Conservation (phyloP, 1,284 basidiomycete genomes). For the Macrocystidia cucumis region DNA sequence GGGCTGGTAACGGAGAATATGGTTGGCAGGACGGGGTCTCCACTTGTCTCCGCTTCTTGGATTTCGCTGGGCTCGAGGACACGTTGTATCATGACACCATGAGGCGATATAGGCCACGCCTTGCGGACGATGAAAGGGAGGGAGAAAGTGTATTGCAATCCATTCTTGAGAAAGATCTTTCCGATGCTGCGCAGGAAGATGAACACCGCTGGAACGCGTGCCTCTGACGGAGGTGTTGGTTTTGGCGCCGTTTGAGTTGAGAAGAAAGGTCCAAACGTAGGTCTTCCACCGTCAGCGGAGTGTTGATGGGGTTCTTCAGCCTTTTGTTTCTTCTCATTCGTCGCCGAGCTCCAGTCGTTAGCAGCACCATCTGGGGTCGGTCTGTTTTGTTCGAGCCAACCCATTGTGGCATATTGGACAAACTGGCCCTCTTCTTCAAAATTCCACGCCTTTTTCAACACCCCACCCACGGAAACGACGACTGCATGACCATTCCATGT, state of each 20-base stretch:
- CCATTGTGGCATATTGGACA: constrained; percentile 73
- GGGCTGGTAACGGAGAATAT: constrained; percentile 74
- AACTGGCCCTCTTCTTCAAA: constrained; percentile 65
- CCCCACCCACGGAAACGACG: constrained; percentile 61
- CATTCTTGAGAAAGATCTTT: constrained; percentile 68
- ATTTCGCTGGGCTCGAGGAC: constrained; percentile 59
- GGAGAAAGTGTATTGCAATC: constrained; percentile 71
- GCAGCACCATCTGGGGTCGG: constrained; percentile 26
- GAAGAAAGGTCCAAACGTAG: constrained; percentile 62
- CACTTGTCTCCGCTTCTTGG: constrained; percentile 54
- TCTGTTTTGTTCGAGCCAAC: constrained; percentile 52
- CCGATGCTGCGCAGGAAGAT: constrained; percentile 74
- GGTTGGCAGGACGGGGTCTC: constrained; percentile 61
- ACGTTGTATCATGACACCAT: constrained; percentile 76
- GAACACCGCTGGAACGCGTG: constrained; percentile 55
- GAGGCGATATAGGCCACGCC: constrained; percentile 73
- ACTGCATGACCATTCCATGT: constrained; percentile 68
- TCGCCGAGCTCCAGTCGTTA: constrained; percentile 27
- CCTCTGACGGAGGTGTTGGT: too few relatives aligned
- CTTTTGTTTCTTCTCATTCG: neutral
- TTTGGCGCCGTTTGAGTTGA: too few relatives aligned
- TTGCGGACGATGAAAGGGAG: constrained; percentile 74
- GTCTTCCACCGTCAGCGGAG: constrained; percentile 22
- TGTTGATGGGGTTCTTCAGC: constrained; percentile 12
- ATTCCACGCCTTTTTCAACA: constrained; percentile 70